Base-by-base conservation (phyloP, 2,329 filamentous ascomycete species). In the Chrysoporthe deuterocubensis region DNA sequence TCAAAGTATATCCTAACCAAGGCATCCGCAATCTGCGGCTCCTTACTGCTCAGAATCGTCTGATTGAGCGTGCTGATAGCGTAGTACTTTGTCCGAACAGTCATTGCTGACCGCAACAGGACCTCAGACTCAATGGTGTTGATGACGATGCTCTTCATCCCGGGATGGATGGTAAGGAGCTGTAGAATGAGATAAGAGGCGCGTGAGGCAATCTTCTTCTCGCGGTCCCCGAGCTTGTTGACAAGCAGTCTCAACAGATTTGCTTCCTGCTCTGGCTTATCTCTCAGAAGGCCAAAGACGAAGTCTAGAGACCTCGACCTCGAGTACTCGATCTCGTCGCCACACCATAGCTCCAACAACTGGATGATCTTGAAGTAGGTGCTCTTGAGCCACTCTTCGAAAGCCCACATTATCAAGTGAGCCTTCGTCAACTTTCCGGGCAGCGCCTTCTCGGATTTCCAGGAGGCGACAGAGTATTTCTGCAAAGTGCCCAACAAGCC, bases 61-160 rank as follows among this genome's bases (percentile, higher is more conserved):
- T 99, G 96, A 77, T 99, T 99, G 62, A 99, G 84, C 0, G 96
- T 98, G 77, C 97, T 97, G 77, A 97, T 90, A 44, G 93, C 94
- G 78, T 97, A 97, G 80, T 99, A 99, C 76, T 93, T 96, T 52
- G 95, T 93, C 73, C 96, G 92, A 46, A 91, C 84, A 75, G 89
- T 95, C 78, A 98, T 96, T 13, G 93, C 92, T 0, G 94, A 92
- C 64, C 93, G 89, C 76, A 97, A 91, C 32, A 99, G 82, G 59
- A 97, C 87, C 73, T 98, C 95, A 65, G 92, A 90, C 78, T 99
- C 95, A 56, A 99, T 89, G 11, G 90, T 89, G 70, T 88, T 90
- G 72, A 97, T 89, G 72, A 99, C 91, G 64, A 96, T 90, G 18
- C 88, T 84, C 79, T 97, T 98, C 96, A 99, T 99, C 65, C 93